Percentiles rank a stretch among this genome's conserved stretches.
phyloP scores from a whole-genome alignment of 1,139 yeast species.

The Suhomyces bokatorum region DNA sequence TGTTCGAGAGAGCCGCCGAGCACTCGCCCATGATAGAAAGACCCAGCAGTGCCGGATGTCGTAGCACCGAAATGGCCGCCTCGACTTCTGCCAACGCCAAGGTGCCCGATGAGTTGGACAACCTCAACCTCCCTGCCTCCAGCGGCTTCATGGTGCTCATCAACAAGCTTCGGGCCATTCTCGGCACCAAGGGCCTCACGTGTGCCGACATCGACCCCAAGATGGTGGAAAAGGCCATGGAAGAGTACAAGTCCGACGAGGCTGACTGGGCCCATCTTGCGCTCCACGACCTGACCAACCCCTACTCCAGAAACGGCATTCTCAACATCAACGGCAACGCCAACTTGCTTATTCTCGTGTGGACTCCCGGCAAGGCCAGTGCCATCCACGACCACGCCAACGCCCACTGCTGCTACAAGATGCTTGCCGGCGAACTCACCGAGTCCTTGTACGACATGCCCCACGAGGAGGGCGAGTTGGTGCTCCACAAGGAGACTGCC shows the following conservation, averaged over 20 bases:
- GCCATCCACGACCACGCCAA: constrained; percentile 77
- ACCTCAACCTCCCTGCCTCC: constrained; percentile 24
- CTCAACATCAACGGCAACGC: constrained; percentile 69
- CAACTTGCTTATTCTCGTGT: constrained; percentile 64
- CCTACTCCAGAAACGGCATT: constrained; percentile 64
- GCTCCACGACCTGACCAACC: constrained; percentile 50
- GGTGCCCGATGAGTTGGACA: constrained; percentile 3
- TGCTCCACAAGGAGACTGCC: constrained; percentile 33
- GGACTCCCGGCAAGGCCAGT: constrained; percentile 70
- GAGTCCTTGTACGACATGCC: constrained; percentile 65
- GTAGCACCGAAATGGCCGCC: not conserved
- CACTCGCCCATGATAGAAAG: constrained; percentile 4
- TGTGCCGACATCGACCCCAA: constrained; percentile 58
- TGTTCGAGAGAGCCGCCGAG: constrained; percentile 5
- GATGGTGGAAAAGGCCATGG: constrained; percentile 47
- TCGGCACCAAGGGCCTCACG: constrained; percentile 40
- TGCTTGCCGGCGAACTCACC: constrained; percentile 57
- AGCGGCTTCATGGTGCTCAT: constrained; percentile 23
- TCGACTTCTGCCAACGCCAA: not conserved
- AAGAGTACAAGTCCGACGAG: constrained; percentile 47
- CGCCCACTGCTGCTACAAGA: constrained; percentile 71
- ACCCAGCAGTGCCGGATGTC: constrained; percentile 2
- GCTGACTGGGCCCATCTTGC: constrained; percentile 65
- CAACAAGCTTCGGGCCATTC: constrained; percentile 29
- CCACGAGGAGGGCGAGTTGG: constrained; percentile 27